These are phyloP conservation scores for Nakazawaea ambrosiae DNA, from an alignment of 805 yeast genomes.

Conservation along the genomic window DNA sequence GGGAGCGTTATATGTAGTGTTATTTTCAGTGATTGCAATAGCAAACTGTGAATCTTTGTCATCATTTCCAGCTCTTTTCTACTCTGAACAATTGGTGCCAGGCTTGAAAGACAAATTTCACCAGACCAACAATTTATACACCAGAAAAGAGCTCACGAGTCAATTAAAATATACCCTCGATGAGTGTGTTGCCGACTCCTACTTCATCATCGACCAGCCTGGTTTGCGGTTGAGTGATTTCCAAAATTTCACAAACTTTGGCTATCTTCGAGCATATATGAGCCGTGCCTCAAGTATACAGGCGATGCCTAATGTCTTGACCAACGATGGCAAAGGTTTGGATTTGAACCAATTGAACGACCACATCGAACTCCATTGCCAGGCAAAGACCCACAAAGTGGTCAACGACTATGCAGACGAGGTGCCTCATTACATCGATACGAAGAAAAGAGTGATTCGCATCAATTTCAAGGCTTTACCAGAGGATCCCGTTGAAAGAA, in stretches of 20 bases:
- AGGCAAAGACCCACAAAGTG: constrained; percentile 37
- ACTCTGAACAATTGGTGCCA: constrained; percentile 21
- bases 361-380: constrained; percentile 41
- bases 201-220: constrained; percentile 48
- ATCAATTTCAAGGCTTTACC: constrained; percentile 51
- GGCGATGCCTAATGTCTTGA: constrained; percentile 42
- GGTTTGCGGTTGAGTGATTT: constrained; percentile 44
- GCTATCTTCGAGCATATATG: constrained; percentile 42
- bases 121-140: constrained; percentile 22
- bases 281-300: constrained; percentile 54
- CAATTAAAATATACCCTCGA: constrained; percentile 18
- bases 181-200: constrained; percentile 49
- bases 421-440: constrained; percentile 53
- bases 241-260: constrained; percentile 33
- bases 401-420: constrained; percentile 33
- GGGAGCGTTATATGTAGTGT: too few species aligned
- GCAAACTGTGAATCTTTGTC: too few species aligned
- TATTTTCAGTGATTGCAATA: too few species aligned
- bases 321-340: constrained; percentile 25
- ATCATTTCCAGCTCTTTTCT: constrained; percentile 20
- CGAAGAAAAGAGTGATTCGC: constrained; percentile 52
- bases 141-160: constrained; percentile 16
- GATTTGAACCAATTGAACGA: constrained; percentile 37
- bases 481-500: constrained; percentile 19
- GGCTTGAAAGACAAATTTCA: constrained; percentile 21